Evolutionary conservation across 192 early-diverging fungal genomes (phyloP).

Genomic region (Allomyces macrogynus): DNA sequence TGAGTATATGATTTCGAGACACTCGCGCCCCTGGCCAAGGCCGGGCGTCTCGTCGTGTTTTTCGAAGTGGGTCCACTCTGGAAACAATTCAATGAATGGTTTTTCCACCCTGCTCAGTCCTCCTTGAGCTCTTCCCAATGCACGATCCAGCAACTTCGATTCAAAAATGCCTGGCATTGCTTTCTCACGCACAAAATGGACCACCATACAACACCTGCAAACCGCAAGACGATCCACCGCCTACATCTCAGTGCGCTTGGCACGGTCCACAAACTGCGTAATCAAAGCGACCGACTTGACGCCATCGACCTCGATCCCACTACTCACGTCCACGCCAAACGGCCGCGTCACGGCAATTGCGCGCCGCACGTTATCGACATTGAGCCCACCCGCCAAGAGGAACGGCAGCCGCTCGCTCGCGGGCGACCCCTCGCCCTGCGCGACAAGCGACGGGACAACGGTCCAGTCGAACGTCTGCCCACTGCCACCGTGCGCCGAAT

Average conservation of each 20-base stretch:
- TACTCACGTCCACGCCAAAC: constrained; percentile 81
- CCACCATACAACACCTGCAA: too few relatives aligned
- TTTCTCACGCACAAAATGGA: too few relatives aligned
- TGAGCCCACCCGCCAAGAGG: constrained; percentile 77
- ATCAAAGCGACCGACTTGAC: constrained; percentile 64
- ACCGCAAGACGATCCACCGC: too few relatives aligned
- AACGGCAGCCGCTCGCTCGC: constrained; percentile 31
- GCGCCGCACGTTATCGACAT: constrained; percentile 53
- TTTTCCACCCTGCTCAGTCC: too few relatives aligned
- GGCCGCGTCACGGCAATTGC: constrained; percentile 48
- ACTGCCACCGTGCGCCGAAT: constrained; percentile 51
- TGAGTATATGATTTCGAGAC: too few relatives aligned
- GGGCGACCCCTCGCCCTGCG: not conserved
- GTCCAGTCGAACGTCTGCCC: constrained; percentile 75
- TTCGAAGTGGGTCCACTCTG: too few relatives aligned
- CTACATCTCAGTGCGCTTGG: constrained; percentile 14
- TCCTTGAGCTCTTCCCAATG: too few relatives aligned
- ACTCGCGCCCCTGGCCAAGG: too few relatives aligned
- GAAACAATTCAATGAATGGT: too few relatives aligned
- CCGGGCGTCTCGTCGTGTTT: too few relatives aligned
- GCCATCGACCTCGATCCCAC: constrained; percentile 69
- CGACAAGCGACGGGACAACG: constrained; percentile 35
- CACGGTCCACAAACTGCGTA: constrained; percentile 40
- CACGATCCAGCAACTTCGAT: too few relatives aligned
- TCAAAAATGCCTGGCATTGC: too few relatives aligned